Conservation (phyloP, 1,139 yeast genomes). For the Geotrichum carabidarum region DNA sequence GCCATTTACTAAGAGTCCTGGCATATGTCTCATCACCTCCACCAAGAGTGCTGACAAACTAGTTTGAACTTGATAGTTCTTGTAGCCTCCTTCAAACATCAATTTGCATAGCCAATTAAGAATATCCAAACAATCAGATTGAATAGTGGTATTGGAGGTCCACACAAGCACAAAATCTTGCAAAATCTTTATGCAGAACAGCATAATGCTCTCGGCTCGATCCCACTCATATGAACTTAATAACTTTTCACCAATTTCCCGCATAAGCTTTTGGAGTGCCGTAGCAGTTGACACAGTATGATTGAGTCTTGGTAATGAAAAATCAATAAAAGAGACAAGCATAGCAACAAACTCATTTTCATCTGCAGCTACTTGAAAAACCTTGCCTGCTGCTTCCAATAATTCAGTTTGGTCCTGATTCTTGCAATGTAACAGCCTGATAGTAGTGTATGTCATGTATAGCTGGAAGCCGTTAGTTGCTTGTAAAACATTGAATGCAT, state of each 20-base stretch:
- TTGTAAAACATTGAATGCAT: not conserved
- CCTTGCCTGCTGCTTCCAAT: conserved; percentile 5
- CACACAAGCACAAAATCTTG: conserved; percentile 6
- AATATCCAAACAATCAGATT: conserved; percentile 10
- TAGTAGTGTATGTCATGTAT: not conserved
- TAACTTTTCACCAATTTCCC: conserved; percentile 7
- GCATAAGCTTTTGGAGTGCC: conserved; percentile 5
- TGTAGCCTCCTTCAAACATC: conserved; percentile 13
- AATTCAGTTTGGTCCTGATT: not conserved
- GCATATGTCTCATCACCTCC: conserved; percentile 1
- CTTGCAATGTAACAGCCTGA: conserved; percentile 4
- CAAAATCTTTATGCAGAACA: conserved; percentile 10
- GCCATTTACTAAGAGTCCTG: conserved; percentile 4
- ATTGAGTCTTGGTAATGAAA: not conserved
- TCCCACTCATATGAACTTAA: conserved; percentile 15
- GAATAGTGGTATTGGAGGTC: conserved; percentile 1
- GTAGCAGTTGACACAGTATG: not conserved
- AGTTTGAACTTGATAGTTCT: conserved; percentile 8
- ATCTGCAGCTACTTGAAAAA: conserved; percentile 1
- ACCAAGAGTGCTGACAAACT: conserved; percentile 2
- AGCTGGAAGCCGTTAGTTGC: not conserved
- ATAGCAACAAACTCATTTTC: conserved; percentile 9
- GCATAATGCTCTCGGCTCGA: conserved; percentile 11
- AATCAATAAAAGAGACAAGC: not conserved
- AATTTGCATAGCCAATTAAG: conserved; percentile 15